Percentiles rank a stretch among this genome's conserved stretches.
Evolutionary conservation across 192 early-diverging fungal species (phyloP).

Genomic region (Gaertneriomyces sp.): DNA sequence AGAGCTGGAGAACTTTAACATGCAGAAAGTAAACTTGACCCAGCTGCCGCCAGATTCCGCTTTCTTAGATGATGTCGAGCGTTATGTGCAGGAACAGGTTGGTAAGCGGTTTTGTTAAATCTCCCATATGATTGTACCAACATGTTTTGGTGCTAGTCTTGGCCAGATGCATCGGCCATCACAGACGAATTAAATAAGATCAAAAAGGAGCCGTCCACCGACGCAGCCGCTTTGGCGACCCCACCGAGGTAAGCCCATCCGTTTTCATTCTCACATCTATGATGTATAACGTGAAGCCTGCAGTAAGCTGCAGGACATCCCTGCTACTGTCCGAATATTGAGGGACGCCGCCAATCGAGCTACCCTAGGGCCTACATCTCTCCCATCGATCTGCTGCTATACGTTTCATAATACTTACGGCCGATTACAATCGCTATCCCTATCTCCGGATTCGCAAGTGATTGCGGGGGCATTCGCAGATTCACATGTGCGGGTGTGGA

Average conservation of each 20-base stretch:
- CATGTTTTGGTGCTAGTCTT: too few species aligned
- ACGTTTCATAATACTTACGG: conserved; percentile 93
- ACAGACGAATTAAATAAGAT: conserved; percentile 35
- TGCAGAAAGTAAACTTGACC: conserved; percentile 73
- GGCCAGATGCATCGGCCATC: conserved; percentile 9
- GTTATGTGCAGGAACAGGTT: conserved; percentile 67
- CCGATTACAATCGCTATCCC: conserved; percentile 77
- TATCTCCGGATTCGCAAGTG: conserved; percentile 76
- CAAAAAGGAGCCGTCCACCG: conserved; percentile 58
- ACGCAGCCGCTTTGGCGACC: conserved; percentile 46
- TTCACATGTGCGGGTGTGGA: conserved; percentile 91
- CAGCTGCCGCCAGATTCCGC: conserved; percentile 63
- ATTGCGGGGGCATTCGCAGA: conserved; percentile 91
- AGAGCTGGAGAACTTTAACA: conserved; percentile 73
- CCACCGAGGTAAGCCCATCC: conserved; percentile 25
- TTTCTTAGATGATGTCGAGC: conserved; percentile 80
- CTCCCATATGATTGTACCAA: too few species aligned
- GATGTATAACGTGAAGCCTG: conserved; percentile 16
- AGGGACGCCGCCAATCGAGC: conserved; percentile 75
- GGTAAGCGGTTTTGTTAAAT: neutral
- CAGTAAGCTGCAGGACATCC: conserved; percentile 77
- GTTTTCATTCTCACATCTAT: conserved; percentile 7
- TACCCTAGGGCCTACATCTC: conserved; percentile 56
- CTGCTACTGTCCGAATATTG: conserved; percentile 70
- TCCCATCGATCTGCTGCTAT: conserved; percentile 90